phyloP scores from a whole-genome alignment of 1,284 basidiomycete genomes.

The Melampsora larici-populina region DNA sequence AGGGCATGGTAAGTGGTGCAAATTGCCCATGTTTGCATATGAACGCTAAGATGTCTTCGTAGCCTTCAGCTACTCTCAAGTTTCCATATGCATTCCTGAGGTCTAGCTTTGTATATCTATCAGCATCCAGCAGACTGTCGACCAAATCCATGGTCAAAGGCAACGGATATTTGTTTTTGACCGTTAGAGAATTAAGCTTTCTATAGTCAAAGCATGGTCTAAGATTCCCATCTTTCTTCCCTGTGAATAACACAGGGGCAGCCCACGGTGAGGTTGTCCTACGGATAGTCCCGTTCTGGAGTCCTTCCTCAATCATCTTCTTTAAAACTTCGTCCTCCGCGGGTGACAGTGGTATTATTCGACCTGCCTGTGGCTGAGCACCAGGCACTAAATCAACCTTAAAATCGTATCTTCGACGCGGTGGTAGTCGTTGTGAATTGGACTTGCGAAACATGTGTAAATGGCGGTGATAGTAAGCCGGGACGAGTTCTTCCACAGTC shows the following conservation, averaged over 20 bases:
- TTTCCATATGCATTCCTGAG: no score
- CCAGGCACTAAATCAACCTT: background rate
- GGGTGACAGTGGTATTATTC: background rate
- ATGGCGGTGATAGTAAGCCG: background rate
- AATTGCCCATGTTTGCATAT: background rate
- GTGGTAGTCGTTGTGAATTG: background rate
- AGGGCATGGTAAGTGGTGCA: constrained; percentile 11
- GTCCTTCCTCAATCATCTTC: constrained; percentile 1
- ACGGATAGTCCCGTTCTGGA: constrained; percentile 37
- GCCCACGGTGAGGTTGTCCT: constrained; percentile 55
- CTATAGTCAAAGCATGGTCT: no score
- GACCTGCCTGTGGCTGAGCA: no score
- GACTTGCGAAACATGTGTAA: background rate
- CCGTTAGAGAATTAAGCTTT: no score
- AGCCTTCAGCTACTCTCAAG: no score
- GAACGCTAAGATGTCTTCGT: constrained; percentile 44
- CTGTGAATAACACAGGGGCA: no score
- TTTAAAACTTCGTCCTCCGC: background rate
- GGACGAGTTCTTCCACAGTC: no score
- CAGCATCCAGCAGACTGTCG: constrained; percentile 51
- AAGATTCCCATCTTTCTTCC: no score
- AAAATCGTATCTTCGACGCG: background rate
- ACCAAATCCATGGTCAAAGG: constrained; percentile 56
- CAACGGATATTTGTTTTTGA: constrained; percentile 55
- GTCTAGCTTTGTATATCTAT: constrained; percentile 55